Evolutionary conservation across 1,284 basidiomycete species (phyloP), one percentile per base, ranked within the genome.

Genomic region (Pseudozyma sp.): DNA sequence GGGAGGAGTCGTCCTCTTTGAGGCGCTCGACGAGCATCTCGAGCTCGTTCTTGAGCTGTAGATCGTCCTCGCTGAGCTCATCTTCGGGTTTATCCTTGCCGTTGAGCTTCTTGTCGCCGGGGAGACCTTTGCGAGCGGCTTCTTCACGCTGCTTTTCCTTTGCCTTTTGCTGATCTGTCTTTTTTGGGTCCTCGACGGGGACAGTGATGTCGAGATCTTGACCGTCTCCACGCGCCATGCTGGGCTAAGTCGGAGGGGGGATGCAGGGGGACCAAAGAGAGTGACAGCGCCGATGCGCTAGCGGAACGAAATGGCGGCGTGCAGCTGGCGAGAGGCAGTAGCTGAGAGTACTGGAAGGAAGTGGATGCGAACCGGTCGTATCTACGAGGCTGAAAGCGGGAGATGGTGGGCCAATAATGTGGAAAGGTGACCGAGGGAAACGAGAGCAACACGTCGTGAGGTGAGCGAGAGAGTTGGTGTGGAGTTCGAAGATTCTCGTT

Each of bases 1-100:
- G 88, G 24, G 88, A 87, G 0, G 90, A 91, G 83, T 98, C 90
- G 63, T 91, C 84, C 90, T 99, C 97, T 87, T 93, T 94, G 67
- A 99, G 85, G 49, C 97, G 90, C 85, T 99, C 94, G 31, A 97
- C 90, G 30, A 99, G 89, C 95, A 99, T 97, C 84, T 99, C 97
- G 35, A 99, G 89, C 87, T 99, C 95, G 68, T 90, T 92, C 87
- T 94, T 94, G 67, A 99, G 90, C 84, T 96, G 93, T 37, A 92
- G 87, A 85, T 99, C 97, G 85, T 99, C 96, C 84, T 99, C 97
- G 59, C 78, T 83, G 24, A 96, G 87, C 78, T 96, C 94, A 78
- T 94, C 91, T 53, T 90, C 91, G 72, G 93, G 91, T 48, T 88
- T 89, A 37, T 84, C 89, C 65, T 79, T 79, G 47, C 46, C 62